These are phyloP conservation scores for Ascochyta lentis DNA, from an alignment of 2,329 filamentous ascomycete genomes.

Conservation along the genomic window DNA sequence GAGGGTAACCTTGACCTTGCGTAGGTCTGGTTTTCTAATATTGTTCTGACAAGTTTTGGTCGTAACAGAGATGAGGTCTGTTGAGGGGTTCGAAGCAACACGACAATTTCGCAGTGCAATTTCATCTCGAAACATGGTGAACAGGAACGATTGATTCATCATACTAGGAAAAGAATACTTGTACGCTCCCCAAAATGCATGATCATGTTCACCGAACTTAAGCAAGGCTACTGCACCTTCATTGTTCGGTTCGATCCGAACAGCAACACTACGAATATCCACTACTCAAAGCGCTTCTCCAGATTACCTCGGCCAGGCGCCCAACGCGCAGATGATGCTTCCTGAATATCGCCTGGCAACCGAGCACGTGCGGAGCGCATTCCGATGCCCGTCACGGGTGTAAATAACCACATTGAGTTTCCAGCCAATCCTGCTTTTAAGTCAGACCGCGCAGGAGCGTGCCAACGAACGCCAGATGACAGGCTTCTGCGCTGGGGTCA, in stretches of 20 bases:
- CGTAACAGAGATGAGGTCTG: too few relatives aligned
- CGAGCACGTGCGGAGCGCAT: conserved; percentile 9
- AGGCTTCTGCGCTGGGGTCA: neutral
- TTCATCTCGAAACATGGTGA: neutral
- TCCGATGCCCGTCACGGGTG: neutral
- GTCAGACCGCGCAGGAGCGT: neutral
- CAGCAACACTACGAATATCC: conserved; percentile 1
- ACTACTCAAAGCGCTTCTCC: neutral
- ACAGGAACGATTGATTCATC: neutral
- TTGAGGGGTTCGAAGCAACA: too few relatives aligned
- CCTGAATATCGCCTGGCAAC: neutral
- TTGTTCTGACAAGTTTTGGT: too few relatives aligned
- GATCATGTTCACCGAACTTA: neutral
- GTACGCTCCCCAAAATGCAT: too few relatives aligned
- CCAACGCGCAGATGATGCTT: neutral
- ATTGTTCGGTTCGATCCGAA: conserved; percentile 7
- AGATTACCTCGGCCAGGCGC: neutral
- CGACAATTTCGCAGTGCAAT: too few relatives aligned
- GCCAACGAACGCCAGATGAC: neutral
- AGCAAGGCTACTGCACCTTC: neutral
- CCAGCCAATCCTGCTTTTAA: conserved; percentile 8
- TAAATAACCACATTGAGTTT: neutral
- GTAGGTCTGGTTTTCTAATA: neutral
- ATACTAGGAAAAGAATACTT: too few relatives aligned
- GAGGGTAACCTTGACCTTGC: conserved; percentile 8